phyloP scores from a whole-genome alignment of 2,329 filamentous ascomycete species.

The Verticillium albo-atrum region DNA sequence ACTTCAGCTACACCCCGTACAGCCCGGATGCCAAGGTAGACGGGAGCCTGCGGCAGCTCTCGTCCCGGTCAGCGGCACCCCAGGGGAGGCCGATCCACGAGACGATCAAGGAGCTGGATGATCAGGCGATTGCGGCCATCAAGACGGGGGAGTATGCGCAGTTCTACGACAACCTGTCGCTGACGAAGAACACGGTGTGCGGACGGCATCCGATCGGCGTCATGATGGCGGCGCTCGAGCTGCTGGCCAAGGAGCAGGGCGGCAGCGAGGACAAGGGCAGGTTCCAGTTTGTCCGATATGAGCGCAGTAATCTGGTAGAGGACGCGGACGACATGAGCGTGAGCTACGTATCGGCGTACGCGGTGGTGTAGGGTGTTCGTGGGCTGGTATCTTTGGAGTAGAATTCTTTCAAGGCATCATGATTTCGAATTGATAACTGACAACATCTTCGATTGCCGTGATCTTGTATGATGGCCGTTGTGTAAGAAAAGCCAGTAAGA shows the following conservation, averaged over 20 bases:
- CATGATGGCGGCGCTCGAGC: slow-evolving; percentile 81
- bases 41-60: slow-evolving; percentile 10
- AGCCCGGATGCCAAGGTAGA: slow-evolving; percentile 34
- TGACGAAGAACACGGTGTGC: slow-evolving; percentile 88
- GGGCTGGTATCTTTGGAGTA: no score
- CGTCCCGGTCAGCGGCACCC: slow-evolving; percentile 20
- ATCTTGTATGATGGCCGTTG: no score
- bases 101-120: slow-evolving; percentile 76
- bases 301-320: slow-evolving; percentile 74
- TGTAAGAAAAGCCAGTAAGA: no score
- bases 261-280: slow-evolving; percentile 31
- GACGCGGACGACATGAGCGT: slow-evolving; percentile 74
- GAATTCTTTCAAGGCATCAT: no score
- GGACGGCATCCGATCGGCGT: slow-evolving; percentile 93
- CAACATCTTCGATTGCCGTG: no score
- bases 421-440: no score
- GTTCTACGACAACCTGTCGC: slow-evolving; percentile 65
- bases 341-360: slow-evolving; percentile 92
- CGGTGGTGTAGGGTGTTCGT: slow-evolving; percentile 45
- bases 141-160: slow-evolving; percentile 66
- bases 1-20: slow-evolving; percentile 84
- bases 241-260: slow-evolving; percentile 37
- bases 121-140: slow-evolving; percentile 79
- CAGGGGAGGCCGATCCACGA: slow-evolving; percentile 64
- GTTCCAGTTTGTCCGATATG: slow-evolving; percentile 82